A percentile compares a stretch with the other conserved stretches of the same genome.
phyloP scores from a whole-genome alignment of 2,329 filamentous ascomycete genomes.

The Fusarium agapanthi region DNA sequence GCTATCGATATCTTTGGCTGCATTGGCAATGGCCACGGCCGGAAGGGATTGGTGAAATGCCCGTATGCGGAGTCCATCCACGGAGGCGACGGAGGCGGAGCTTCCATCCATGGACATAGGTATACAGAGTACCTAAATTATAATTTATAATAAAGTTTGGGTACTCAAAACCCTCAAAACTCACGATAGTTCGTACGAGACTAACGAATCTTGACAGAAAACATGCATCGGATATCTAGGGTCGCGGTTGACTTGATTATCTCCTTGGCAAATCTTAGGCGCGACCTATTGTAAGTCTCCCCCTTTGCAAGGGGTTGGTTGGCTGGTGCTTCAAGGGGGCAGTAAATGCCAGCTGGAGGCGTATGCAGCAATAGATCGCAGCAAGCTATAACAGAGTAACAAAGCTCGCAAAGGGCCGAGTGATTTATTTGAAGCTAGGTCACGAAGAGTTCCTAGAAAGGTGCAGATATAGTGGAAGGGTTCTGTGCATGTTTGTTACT shows the following conservation, averaged over 20 bases:
- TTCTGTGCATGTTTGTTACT: neutral
- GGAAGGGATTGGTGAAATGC: constrained; percentile 6
- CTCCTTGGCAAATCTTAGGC: constrained; percentile 32
- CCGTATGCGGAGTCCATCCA: constrained; percentile 14
- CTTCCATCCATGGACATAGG: neutral
- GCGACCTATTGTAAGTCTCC: constrained; percentile 21
- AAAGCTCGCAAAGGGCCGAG: constrained; percentile 9
- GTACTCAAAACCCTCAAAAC: neutral
- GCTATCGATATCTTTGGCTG: constrained; percentile 20
- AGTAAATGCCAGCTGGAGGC: constrained; percentile 35
- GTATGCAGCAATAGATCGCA: constrained; percentile 6
- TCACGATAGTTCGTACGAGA: neutral
- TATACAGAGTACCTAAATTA: neutral
- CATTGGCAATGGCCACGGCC: constrained; percentile 19
- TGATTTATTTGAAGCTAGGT: neutral
- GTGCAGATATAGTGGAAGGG: neutral
- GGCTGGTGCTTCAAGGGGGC: constrained; percentile 33
- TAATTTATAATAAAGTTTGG: no score
- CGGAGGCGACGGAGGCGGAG: constrained; percentile 18
- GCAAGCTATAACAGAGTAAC: constrained; percentile 14
- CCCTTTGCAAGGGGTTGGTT: constrained; percentile 36
- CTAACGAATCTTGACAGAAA: constrained; percentile 2
- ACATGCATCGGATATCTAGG: neutral
- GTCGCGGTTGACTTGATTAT: constrained; percentile 1
- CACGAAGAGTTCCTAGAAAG: neutral